Evolutionary conservation across 441 rosid genomes (phyloP), one percentile per base, ranked within the genome.

Genomic region (Populus hybrid): DNA sequence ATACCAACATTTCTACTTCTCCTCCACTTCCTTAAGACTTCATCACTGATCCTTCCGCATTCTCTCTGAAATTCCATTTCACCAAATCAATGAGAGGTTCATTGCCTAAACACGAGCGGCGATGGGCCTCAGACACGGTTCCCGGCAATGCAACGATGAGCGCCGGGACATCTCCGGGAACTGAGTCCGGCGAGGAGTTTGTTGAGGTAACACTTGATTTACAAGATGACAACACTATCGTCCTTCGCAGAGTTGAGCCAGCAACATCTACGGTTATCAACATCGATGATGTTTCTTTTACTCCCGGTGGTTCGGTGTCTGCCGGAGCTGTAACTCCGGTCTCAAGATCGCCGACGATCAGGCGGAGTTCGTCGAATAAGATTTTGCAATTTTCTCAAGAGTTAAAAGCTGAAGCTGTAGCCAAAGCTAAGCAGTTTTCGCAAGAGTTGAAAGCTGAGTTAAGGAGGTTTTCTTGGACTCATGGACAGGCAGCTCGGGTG

Each of bases 131-230:
- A 4, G 97, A 90, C 71, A 75, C 90, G 6, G 86, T 93, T 68
- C 87, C 94, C 64, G 85, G 81, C n/a, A 85, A 80, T 24, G 68
- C 79, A 9, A 42, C 67, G 2, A 66, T 84, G 9, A 91, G 98
- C 74, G 83, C 85, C 3, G 87, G 84, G 0, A 81, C 88, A 0
- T 90, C 98, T 7, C 98, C 98, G 0, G 90, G 84, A 11, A 87
- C 89, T n/a, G 91, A 88, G 3, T 81, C 83, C 0, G 89, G 79
- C 0, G 95, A 93, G 81, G 98, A 89, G 80, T 85, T 90, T 5
- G 98, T 94, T 0, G 98, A 94, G 83, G 93, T 96, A 33, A 94
- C 97, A 18, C 75, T 96, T 0, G 98, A 94, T 85, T 84, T 94
- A 14, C 90, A 89, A 28, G 81, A 86, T 64, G 92, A 86, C 63